Conservation (phyloP, 164 flowering plant genomes). For the Macadamia integrifolia region DNA sequence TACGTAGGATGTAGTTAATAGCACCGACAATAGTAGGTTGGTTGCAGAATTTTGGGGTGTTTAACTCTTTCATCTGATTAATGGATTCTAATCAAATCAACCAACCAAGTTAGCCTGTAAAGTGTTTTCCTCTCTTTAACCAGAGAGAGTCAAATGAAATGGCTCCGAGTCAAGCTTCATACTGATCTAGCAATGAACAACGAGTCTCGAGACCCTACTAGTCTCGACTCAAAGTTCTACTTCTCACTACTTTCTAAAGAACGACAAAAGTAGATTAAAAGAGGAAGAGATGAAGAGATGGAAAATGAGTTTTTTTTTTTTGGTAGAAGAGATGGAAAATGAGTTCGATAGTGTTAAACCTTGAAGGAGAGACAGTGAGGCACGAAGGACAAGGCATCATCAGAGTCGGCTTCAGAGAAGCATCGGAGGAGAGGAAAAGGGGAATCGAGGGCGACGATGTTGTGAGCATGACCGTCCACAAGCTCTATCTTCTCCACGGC, state of each 20-base stretch:
- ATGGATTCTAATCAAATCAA: neutral
- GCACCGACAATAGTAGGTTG: no score
- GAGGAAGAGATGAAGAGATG: neutral
- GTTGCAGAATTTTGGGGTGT: no score
- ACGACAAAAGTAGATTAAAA: neutral
- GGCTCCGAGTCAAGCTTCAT: no score
- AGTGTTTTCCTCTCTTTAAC: neutral
- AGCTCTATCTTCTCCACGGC: conserved; percentile 53
- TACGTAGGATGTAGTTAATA: no score
- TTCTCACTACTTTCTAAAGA: neutral
- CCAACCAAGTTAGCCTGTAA: neutral
- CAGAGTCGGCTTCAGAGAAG: conserved; percentile 78
- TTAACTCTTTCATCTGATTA: no score
- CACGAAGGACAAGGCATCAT: conserved; percentile 51
- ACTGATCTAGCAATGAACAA: no score
- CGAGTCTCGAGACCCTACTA: neutral
- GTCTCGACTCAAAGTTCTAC: neutral
- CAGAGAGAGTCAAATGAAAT: neutral
- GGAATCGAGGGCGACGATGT: conserved; percentile 60
- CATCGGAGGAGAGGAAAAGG: conserved; percentile 51
- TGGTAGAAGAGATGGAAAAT: neutral
- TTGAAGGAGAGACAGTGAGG: conserved; percentile 76
- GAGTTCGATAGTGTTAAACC: conserved; percentile 27
- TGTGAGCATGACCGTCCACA: conserved; percentile 87
- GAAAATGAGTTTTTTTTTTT: no score